Percentiles rank a stretch among this genome's conserved stretches.
Conservation (phyloP, 2,329 filamentous ascomycete species). For the Aspergillus quadrilineatus region DNA sequence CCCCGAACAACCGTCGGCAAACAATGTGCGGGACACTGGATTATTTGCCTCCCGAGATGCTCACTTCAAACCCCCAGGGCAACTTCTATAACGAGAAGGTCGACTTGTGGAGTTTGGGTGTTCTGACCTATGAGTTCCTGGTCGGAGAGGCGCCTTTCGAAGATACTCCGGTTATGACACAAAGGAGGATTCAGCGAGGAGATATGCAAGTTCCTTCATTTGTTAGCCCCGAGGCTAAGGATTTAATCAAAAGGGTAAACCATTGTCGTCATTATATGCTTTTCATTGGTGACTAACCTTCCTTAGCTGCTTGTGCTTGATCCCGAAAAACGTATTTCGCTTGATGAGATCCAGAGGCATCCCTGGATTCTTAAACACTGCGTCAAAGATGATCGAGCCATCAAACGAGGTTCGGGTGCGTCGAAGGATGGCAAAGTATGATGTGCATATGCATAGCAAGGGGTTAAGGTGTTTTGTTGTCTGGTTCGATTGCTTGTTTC, state of each 20-base stretch:
- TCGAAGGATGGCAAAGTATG: conserved; percentile 36
- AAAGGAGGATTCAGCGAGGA: conserved; percentile 78
- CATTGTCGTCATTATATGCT: not conserved
- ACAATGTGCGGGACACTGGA: conserved; percentile 98
- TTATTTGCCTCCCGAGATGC: conserved; percentile 97
- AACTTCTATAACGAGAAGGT: conserved; percentile 95
- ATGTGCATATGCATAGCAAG: conserved; percentile 22
- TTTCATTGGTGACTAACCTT: conserved; percentile 21
- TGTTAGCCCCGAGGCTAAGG: conserved; percentile 83
- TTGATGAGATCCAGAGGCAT: conserved; percentile 84
- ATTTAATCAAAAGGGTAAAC: conserved; percentile 82
- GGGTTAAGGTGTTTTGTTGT: conserved; percentile 22
- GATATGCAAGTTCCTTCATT: conserved; percentile 93
- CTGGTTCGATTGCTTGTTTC: conserved; percentile 12
- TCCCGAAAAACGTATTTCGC: conserved; percentile 85
- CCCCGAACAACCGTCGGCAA: conserved; percentile 86
- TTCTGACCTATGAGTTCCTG: conserved; percentile 93
- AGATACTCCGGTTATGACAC: conserved; percentile 91
- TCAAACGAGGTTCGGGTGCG: conserved; percentile 44
- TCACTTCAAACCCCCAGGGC: conserved; percentile 74
- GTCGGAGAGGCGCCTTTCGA: conserved; percentile 97
- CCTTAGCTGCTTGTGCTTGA: conserved; percentile 79
- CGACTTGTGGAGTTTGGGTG: conserved; percentile 92
- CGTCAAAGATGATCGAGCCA: conserved; percentile 53
- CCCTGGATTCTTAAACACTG: conserved; percentile 98